These are phyloP conservation scores for Omphalotus olearius DNA, from an alignment of 1,284 basidiomycete genomes.

Conservation along the genomic window DNA sequence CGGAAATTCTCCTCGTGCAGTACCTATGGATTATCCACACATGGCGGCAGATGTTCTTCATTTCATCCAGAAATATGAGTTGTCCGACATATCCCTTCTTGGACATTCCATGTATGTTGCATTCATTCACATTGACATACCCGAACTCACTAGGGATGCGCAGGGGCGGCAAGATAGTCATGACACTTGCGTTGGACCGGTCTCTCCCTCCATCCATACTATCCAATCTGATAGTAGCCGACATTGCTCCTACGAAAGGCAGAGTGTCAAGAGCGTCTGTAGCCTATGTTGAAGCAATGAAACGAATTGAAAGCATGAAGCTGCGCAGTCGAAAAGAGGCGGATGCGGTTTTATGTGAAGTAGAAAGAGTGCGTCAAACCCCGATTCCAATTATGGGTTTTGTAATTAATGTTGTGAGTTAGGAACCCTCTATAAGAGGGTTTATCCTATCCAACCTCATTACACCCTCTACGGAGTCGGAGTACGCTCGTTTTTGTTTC, in stretches of 20 bases:
- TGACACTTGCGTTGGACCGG: constrained; percentile 68
- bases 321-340: constrained; percentile 65
- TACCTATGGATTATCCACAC: constrained; percentile 64
- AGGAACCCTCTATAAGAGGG: constrained; percentile 69
- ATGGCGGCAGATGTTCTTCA: constrained; percentile 73
- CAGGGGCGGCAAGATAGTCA: constrained; percentile 87
- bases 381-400: not conserved
- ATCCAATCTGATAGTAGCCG: constrained; percentile 69
- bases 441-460: constrained; percentile 84
- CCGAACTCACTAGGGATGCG: not conserved
- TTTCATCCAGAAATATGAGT: constrained; percentile 47
- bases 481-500: constrained; percentile 59
- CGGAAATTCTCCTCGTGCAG: constrained; percentile 70
- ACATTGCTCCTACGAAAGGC: constrained; percentile 73
- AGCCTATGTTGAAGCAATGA: constrained; percentile 70
- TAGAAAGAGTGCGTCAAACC: constrained; percentile 46
- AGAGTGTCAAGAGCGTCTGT: constrained; percentile 62
- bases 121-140: not conserved
- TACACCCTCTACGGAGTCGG: constrained; percentile 24
- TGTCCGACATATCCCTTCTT: constrained; percentile 62
- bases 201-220: constrained; percentile 44
- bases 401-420: constrained; percentile 6
- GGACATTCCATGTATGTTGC: constrained; percentile 80
- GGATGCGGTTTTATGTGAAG: constrained; percentile 55
- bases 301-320: constrained; percentile 52